phyloP scores from a whole-genome alignment of 345 rosid species.

The Syzygium aromaticum region DNA sequence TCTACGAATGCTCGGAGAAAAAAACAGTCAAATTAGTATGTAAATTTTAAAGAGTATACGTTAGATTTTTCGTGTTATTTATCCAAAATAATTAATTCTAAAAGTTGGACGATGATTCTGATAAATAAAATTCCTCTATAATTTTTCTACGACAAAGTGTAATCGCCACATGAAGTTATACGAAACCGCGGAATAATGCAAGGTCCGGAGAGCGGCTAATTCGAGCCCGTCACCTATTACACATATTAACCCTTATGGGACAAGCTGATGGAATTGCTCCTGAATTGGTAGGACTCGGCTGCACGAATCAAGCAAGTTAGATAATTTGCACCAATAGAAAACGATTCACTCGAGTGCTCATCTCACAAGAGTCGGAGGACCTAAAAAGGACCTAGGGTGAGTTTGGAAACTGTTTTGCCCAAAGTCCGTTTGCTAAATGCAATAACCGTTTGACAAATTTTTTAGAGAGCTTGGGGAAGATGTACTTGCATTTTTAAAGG shows the following conservation, averaged over 20 bases:
- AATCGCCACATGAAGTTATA: neutral
- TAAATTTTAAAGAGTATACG: neutral
- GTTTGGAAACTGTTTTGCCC: no score
- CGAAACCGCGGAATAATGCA: neutral
- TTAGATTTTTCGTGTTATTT: neutral
- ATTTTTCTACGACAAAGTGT: no score
- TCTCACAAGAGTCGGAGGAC: neutral
- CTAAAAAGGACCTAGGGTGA: neutral
- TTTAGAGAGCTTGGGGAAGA: no score
- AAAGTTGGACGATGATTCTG: neutral
- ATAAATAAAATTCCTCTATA: neutral
- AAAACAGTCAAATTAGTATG: neutral
- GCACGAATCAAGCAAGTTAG: neutral
- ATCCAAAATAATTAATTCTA: neutral
- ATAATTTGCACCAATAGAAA: neutral
- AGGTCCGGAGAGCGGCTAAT: neutral
- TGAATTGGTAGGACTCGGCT: neutral
- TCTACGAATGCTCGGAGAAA: neutral
- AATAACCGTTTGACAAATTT: no score
- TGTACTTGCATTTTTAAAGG: no score
- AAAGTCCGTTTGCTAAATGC: no score
- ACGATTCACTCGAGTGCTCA: neutral
- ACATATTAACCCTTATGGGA: neutral
- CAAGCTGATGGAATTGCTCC: neutral
- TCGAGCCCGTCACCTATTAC: neutral